Evolutionary conservation across 2,329 filamentous ascomycete species (phyloP), one percentile per base, ranked within the genome.

Genomic region (Stromatinia cepivora): DNA sequence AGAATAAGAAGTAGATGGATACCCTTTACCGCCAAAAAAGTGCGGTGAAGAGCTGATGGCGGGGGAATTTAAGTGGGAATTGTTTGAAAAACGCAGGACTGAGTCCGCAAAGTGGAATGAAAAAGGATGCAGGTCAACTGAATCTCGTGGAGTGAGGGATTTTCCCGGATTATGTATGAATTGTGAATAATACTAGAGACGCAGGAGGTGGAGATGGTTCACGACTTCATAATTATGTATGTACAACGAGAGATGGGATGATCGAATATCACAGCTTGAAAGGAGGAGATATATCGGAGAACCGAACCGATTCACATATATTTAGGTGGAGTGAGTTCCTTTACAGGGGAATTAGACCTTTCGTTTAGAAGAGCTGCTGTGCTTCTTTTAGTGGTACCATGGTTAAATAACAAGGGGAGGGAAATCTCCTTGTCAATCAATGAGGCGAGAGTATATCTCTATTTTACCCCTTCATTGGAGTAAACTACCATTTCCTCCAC

Each of bases 11-110:
- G 22, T 22, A 50, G 45, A 28, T 22, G 36, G 45, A 28, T 50
- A 15, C 45, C 11, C 31, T 54, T 68, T 68, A 68, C 57, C 66
- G 66, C 66, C 34, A 46, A 68, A 66, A 50, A 67, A 20, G 20
- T 68, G 66, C 66, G 66, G 66, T 68, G 66, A 54, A 39, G 25
- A 45, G 54, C 46, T 59, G 53, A 61, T 48, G 28, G 65, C 46
- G 45, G 66, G 66, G 61, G n/a, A 52, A 34, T 25, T 36, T 50
- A 63, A 63, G 59, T 63, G 59, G 59, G 28, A 63, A 25, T 63
- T 50, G 15, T 36, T 15, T 39, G 10, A n/a, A 15, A 48, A 52
- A 25, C 22, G 34, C 20, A 63, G 46, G 31, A 39, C 31, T 15
- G 58, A 50, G 22, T 48, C 31, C 4, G 59, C 22, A 22, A 20